Base-by-base conservation (phyloP, 2,329 filamentous ascomycete species). In the Zasmidium cellare region DNA sequence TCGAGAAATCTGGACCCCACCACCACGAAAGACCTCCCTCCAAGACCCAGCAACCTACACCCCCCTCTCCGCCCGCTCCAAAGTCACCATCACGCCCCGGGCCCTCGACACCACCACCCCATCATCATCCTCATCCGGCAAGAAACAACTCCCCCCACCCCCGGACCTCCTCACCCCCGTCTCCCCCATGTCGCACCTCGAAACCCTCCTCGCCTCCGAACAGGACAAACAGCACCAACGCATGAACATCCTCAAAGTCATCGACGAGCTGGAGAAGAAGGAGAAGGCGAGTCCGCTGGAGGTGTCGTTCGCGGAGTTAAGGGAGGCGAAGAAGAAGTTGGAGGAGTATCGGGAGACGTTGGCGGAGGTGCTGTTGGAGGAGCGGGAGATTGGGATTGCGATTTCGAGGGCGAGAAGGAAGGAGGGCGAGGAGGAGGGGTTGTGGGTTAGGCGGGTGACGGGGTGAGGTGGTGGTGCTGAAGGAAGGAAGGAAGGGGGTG, bases 381-480 rank as follows among this genome's bases (percentile, higher is more conserved):
- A 92, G 73, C 88, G 93, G 69, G 89, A 94, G 56, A 76, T 92
- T 45, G 90, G 90, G 1, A 76, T 94, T 67, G 87, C 87, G 72
- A 78, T 94, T 55, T 87, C 67, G 83, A 87, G 62, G 82, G 69
- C 67, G 86, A 90, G 67, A 84, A 84, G 11, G 87, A 86, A 0
- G 84, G 84, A 87, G 62, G 82, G 69, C 67, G 86, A 90, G 67
- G 84, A 84, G 11, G 87, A 86, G 0, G 84, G 84, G 25, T 75
- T 96, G 9, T 96, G 91, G 91, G 88, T 96, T 51, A 83, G 87
- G 68, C 82, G 91, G 62, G 87, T 92, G 60, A 92, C 89, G 25
- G 24, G 44, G 41, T 57, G 35, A 41, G 5, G 35, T 6, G n/a
- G 3, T 41, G 35, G 35, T n/a, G 16, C 16, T 9, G 7, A 28